Evolutionary conservation across 2,329 filamentous ascomycete species (phyloP), one percentile per base, ranked within the genome.

Genomic region (Ceratocystiopsis minuta): DNA sequence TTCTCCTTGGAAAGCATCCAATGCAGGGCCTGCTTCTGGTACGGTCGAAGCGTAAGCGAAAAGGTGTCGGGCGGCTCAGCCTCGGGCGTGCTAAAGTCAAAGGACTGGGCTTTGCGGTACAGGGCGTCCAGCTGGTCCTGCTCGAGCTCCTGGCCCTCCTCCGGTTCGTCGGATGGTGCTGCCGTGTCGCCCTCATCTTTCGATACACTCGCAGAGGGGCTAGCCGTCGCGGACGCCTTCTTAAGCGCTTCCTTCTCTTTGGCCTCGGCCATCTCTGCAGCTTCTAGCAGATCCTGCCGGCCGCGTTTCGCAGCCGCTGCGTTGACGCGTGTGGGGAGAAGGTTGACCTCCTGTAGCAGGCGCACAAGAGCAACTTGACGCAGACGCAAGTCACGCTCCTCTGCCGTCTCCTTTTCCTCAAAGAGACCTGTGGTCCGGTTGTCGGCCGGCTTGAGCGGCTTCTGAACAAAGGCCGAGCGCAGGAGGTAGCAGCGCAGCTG

Each of bases 1-100:
- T 77, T 88, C 57, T 98, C 90, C 56, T 96, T 96, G 5, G 78
- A 71, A 48, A 96, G 68, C 86, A 98, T 95, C 90, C 90, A 98
- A 55, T 95, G 68, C 6, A 98, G 62, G 1, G 90, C 86, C 58
- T 98, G 90, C 54, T 86, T 94, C 57, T 98, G 90, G 51, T 98
- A 98, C 40, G 84, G 85, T 3, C 90, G 77, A 24, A 98, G 65
- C 34, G 77, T 68, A 76, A 98, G 78, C 6, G 70, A 68, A 57
- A 98, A 98, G 0, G 77, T 84, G 10, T 78, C 68, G 6, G 81
- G 75, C 11, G 90, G 88, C 51, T 94, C 80, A 11, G 84, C 78
- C 56, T 85, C 78, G 2, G 87, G 87, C 0, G 87, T 95, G 54
- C 76, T 75, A 54, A 98, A 96, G 57, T 98, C 90, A 53, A 96